phyloP scores from a whole-genome alignment of 441 rosid genomes.

The Gossypium lobatum region DNA sequence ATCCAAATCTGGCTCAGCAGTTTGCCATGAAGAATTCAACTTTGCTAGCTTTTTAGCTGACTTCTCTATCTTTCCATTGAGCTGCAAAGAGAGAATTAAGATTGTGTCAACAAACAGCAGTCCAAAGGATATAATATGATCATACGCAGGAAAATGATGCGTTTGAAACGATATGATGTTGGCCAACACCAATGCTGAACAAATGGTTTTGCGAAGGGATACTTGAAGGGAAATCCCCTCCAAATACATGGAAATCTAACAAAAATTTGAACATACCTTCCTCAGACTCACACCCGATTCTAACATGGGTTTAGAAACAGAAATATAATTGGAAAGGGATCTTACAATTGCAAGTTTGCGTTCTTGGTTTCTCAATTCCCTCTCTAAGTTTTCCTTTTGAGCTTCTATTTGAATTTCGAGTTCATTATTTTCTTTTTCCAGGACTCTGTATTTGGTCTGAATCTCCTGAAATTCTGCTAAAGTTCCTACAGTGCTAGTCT shows the following conservation, averaged over 20 bases:
- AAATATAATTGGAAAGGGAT: not conserved
- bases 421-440: slow-evolving; percentile 27
- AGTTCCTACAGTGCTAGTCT: slow-evolving; percentile 51
- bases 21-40: slow-evolving; percentile 46
- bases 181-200: no score
- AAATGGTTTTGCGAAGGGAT: no score
- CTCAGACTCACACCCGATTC: no score
- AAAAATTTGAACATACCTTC: no score
- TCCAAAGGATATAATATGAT: not conserved
- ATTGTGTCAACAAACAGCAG: slow-evolving; percentile 13
- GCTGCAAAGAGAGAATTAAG: slow-evolving; percentile 36
- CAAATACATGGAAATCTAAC: no score
- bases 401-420: slow-evolving; percentile 40
- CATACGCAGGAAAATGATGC: not conserved
- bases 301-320: not conserved
- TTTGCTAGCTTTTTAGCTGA: slow-evolving; percentile 40
- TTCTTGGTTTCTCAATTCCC: slow-evolving; percentile 55
- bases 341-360: slow-evolving; percentile 64
- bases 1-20: slow-evolving; percentile 46
- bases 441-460: slow-evolving; percentile 33
- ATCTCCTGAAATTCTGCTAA: slow-evolving; percentile 60
- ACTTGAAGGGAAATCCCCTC: no score
- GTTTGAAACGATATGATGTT: not conserved
- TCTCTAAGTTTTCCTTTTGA: slow-evolving; percentile 43
- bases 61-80: slow-evolving; percentile 53